Evolutionary conservation across 2,329 filamentous ascomycete species (phyloP), one percentile per base, ranked within the genome.

Genomic region (Colletotrichum tabaci): DNA sequence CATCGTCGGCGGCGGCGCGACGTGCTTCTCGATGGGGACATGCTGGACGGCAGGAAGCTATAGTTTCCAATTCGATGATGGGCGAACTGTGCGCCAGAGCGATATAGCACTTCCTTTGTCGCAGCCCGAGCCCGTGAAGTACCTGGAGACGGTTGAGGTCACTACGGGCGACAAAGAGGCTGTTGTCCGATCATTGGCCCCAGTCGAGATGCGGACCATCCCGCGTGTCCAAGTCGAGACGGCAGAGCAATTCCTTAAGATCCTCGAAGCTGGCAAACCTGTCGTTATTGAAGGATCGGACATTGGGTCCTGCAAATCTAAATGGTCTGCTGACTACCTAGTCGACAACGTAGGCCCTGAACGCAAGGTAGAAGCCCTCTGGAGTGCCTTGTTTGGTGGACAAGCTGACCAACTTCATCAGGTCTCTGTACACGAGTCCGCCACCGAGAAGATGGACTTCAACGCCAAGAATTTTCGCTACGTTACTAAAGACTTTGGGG

Each of bases 21-120:
- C 94, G 0, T 97, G 94, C 79, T 97, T 97, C 83, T 95, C 94
- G 0, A 97, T 97, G 87, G 95, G 95, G 1, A 93, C 93, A 8
- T 95, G 90, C 77, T 97, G 94, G 93, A 95, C 95, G 61, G 85
- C 86, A 42, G 89, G 89, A 1, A 84, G 87, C 15, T 92, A 85
- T 61, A 79, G 82, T 2, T 76, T 90, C 26, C 62, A 72, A 7
- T 57, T 78, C 4, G 64, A 69, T 42, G 42, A 52, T 7, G 26
- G 23, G 10, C 49, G 12, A n/a, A 18, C 57, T 21, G n/a, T 23
- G 12, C 26, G 23, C 9, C 57, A 30, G 21, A 38, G 30, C 6
- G 21, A 18, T 30, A 13, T 38, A 38, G 10, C 15, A 15, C 30
- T 38, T 47, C 7, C 18, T 10, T 18, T 26, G n/a, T 12, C 21